These are phyloP conservation scores for Aureoboletus auriporus DNA, from an alignment of 768 basidiomycete genomes.

Conservation along the genomic window DNA sequence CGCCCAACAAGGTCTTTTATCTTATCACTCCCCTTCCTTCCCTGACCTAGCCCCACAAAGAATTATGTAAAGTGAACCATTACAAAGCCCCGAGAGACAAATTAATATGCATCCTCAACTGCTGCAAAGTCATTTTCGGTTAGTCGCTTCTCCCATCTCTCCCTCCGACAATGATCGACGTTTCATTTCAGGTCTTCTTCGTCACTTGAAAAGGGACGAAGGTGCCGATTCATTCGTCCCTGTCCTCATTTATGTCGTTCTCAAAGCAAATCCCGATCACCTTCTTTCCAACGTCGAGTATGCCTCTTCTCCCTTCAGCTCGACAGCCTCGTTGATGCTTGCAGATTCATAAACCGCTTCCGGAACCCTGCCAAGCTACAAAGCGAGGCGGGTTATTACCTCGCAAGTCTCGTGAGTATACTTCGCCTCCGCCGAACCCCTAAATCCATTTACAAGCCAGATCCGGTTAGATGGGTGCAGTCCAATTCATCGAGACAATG, in stretches of 20 bases:
- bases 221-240: conserved; percentile 95
- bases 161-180: conserved; percentile 1
- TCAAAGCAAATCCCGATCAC: conserved; percentile 92
- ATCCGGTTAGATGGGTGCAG: conserved; percentile 77
- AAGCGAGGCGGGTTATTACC: conserved; percentile 95
- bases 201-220: conserved; percentile 80
- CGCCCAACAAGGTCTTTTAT: conserved; percentile 71
- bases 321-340: neutral
- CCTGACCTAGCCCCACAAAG: conserved; percentile 36
- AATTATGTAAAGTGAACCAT: conserved; percentile 94
- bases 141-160: conserved; percentile 26
- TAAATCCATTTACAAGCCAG: conserved; percentile 4
- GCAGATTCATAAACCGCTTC: conserved; percentile 93
- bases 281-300: conserved; percentile 95
- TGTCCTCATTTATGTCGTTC: conserved; percentile 87
- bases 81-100: conserved; percentile 99
- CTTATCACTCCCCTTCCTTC: neutral
- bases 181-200: conserved; percentile 65
- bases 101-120: conserved; percentile 94
- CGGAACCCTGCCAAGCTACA: conserved; percentile 85
- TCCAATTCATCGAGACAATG: conserved; percentile 98
- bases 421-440: neutral
- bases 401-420: conserved; percentile 81
- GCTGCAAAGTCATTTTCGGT: conserved; percentile 99
- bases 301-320: conserved; percentile 19